Evolutionary conservation across 1,284 basidiomycete genomes (phyloP).

Genomic region (Pholiota adiposa): DNA sequence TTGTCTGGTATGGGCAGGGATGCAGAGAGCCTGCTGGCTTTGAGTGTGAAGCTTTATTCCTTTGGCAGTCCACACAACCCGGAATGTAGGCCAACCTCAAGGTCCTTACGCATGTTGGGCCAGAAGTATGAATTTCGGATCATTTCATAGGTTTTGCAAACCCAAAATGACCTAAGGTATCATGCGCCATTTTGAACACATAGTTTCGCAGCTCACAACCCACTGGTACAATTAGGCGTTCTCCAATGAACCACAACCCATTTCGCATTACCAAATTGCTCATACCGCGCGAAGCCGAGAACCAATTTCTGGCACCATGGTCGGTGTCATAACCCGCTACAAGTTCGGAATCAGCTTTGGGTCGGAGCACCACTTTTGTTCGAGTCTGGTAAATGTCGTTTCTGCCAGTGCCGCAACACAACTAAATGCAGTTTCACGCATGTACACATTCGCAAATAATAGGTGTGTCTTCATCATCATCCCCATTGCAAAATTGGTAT

Average conservation of each 20-base stretch:
- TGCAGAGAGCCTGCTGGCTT: slow-evolving; percentile 31
- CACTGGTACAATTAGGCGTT: slow-evolving; percentile 22
- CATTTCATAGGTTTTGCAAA: slow-evolving; percentile 21
- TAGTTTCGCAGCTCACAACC: slow-evolving; percentile 17
- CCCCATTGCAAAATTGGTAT: not conserved
- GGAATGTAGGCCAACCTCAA: slow-evolving; percentile 35
- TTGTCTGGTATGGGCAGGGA: slow-evolving; percentile 18
- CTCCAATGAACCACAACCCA: slow-evolving; percentile 17
- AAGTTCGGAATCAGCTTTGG: slow-evolving; percentile 24
- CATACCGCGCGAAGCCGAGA: slow-evolving; percentile 5
- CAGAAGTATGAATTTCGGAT: slow-evolving; percentile 30
- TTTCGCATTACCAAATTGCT: slow-evolving; percentile 24
- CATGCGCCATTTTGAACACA: slow-evolving; percentile 25
- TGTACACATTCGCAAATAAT: not conserved
- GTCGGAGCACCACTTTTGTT: slow-evolving; percentile 16
- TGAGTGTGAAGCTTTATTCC: slow-evolving; percentile 26
- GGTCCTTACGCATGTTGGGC: slow-evolving; percentile 35
- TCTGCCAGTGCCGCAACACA: slow-evolving; percentile 22
- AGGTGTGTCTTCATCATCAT: not conserved
- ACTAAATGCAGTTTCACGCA: slow-evolving; percentile 3
- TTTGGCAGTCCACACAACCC: slow-evolving; percentile 37
- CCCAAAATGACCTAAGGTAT: slow-evolving; percentile 25
- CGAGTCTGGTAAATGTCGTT: not conserved
- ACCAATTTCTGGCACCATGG: slow-evolving; percentile 24
- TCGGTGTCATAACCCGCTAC: slow-evolving; percentile 25